Base-by-base conservation (phyloP, 768 basidiomycete genomes). In the Chalciporus chontae region DNA sequence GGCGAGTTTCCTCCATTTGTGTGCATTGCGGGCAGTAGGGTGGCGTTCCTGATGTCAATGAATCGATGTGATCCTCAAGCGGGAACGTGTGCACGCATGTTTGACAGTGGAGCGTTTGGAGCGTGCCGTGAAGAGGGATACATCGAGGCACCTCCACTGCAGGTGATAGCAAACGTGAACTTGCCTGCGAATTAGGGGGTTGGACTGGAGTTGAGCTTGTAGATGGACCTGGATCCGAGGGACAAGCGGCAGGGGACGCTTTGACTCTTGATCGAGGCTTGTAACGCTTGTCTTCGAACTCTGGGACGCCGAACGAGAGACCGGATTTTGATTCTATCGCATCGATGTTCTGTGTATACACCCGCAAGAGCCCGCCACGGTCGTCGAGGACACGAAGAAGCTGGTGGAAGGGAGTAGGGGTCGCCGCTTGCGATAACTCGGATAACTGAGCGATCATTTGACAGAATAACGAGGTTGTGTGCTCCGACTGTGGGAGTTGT, bases 281-380 rank as follows among this genome's bases (percentile, higher is more conserved):
- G 41, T 58, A 71, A n/a, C 81, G 77, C 58, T 74, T 80, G 52
- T 71, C 76, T 52, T 80, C 77, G 53, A 80, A 82, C 48, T 79
- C 78, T 21, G 91, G 90, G 10, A 94, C 76, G n/a, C 92, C 91
- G 53, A 90, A 89, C 1, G 85, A 83, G 9, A 95, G 77, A 4
- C 93, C 93, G n/a, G 80, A 85, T 65, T 91, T 92, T 51, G 74
- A 74, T 64, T 95, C 93, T 37, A 95, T 83, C 21, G 84, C 85
- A 64, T 95, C 93, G 52, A 94, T 94, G 69, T 95, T 94, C 73
- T 95, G 93, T 0, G 93, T 94, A 68, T 94, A 95, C 2, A 92
- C 89, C 21, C 93, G 78, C 32, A 94, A 76, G 4, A 95, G 79
- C 53, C 79, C 78, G 4, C 88, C 86, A 32, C 84, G 76, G 52